Evolutionary conservation across 805 yeast species (phyloP).

Genomic region (Pichia sporocuriosa): DNA sequence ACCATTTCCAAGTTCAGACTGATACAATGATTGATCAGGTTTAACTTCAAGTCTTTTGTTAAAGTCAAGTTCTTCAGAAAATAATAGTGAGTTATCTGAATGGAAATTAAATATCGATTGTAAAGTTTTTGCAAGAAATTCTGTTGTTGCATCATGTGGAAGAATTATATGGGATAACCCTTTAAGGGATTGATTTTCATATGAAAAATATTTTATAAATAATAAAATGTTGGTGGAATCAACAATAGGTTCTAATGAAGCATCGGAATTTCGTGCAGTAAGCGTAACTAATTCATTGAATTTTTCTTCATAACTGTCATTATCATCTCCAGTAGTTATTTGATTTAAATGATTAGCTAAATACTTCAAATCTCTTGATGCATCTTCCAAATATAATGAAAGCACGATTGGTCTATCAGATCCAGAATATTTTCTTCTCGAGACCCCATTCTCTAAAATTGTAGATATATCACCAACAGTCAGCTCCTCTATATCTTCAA

Average conservation of each 20-base stretch:
- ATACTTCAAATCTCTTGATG: conserved; percentile 33
- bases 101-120: conserved; percentile 36
- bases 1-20: conserved; percentile 57
- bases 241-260: conserved; percentile 20
- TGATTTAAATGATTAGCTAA: conserved; percentile 23
- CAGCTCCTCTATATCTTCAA: conserved; percentile 21
- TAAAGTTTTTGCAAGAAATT: conserved; percentile 35
- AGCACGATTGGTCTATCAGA: conserved; percentile 38
- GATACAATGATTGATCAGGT: conserved; percentile 38
- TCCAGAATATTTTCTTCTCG: conserved; percentile 27
- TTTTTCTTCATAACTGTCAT: neutral
- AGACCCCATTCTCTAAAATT: conserved; percentile 23
- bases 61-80: conserved; percentile 59
- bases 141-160: conserved; percentile 39
- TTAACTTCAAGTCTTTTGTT: conserved; percentile 42
- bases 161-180: conserved; percentile 61
- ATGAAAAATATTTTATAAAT: conserved; percentile 66
- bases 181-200: conserved; percentile 40
- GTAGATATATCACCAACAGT: conserved; percentile 49
- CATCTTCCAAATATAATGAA: conserved; percentile 63
- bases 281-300: conserved; percentile 12
- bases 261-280: conserved; percentile 4
- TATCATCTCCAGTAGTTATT: neutral
- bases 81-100: conserved; percentile 27
- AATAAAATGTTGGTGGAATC: conserved; percentile 29